A percentile compares a stretch with the other conserved stretches of the same genome.
phyloP scores from a whole-genome alignment of 2,329 filamentous ascomycete species.

The Chaetomium sp. region DNA sequence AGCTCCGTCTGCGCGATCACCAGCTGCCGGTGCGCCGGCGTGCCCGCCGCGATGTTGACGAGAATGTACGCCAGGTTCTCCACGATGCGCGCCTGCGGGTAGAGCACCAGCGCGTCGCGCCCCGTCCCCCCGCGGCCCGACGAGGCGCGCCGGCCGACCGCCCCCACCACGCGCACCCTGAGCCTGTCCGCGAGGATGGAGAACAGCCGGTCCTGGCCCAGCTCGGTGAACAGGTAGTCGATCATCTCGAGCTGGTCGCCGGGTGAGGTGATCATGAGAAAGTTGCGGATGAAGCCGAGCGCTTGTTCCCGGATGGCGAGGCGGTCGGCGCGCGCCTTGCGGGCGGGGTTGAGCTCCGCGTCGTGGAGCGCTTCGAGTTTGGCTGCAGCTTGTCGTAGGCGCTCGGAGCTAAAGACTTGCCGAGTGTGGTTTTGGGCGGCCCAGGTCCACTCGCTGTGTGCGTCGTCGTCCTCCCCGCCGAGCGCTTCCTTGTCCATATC shows the following conservation, averaged over 20 bases:
- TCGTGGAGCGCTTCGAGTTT: constrained; percentile 59
- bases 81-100: constrained; percentile 70
- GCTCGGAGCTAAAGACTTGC: constrained; percentile 40
- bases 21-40: constrained; percentile 74
- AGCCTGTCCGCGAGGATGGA: constrained; percentile 80
- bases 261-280: constrained; percentile 66
- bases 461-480: constrained; percentile 40
- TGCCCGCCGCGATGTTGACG: constrained; percentile 83
- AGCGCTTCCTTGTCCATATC: constrained; percentile 55
- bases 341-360: constrained; percentile 66
- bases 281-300: constrained; percentile 84
- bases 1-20: constrained; percentile 77
- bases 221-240: constrained; percentile 74
- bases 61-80: constrained; percentile 78
- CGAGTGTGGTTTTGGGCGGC: constrained; percentile 28
- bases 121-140: constrained; percentile 22
- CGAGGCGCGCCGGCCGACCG: constrained; percentile 50
- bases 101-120: constrained; percentile 50
- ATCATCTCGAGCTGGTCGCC: constrained; percentile 71
- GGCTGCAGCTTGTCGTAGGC: constrained; percentile 53
- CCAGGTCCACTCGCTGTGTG: constrained; percentile 32
- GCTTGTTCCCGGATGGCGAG: constrained; percentile 88
- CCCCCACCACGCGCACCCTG: constrained; percentile 59
- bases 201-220: constrained; percentile 78
- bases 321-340: constrained; percentile 74